Evolutionary conservation across 1,139 yeast species (phyloP).

Genomic region (Geotrichum histeridarum): DNA sequence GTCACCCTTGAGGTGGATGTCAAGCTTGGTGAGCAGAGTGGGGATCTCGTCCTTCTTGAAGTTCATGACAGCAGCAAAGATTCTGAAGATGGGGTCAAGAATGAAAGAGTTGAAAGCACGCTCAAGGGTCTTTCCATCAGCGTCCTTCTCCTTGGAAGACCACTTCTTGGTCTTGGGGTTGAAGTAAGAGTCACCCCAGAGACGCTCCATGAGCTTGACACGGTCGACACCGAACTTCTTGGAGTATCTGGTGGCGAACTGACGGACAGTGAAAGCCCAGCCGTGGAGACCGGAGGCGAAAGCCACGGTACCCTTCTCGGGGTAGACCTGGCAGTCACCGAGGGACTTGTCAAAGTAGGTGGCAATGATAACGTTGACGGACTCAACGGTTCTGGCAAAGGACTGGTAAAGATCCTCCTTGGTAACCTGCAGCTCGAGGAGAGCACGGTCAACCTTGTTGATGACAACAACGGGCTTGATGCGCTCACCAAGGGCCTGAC

Average conservation of each 20-base stretch:
- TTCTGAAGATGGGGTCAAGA: slow-evolving; percentile 97
- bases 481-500: slow-evolving; percentile 99
- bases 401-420: slow-evolving; percentile 99
- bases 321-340: slow-evolving; percentile 98
- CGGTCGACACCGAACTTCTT: slow-evolving; percentile 99
- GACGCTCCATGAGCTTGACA: slow-evolving; percentile 96
- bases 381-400: slow-evolving; percentile 97
- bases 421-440: slow-evolving; percentile 96
- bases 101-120: slow-evolving; percentile 99
- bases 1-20: slow-evolving; percentile 81
- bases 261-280: slow-evolving; percentile 99
- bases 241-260: slow-evolving; percentile 96
- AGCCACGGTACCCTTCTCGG: slow-evolving; percentile 98
- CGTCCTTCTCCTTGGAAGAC: slow-evolving; percentile 94
- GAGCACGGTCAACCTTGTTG: slow-evolving; percentile 99
- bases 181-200: slow-evolving; percentile 99
- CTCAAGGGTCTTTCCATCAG: slow-evolving; percentile 91
- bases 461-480: slow-evolving; percentile 97
- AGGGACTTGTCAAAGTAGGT: slow-evolving; percentile 86
- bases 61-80: slow-evolving; percentile 93
- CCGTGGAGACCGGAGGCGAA: slow-evolving; percentile 99
- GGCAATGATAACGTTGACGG: slow-evolving; percentile 96
- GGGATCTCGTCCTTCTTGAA: slow-evolving; percentile 96
- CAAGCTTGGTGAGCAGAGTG: slow-evolving; percentile 84
- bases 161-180: slow-evolving; percentile 99